Conservation (phyloP, 768 basidiomycete genomes). For the Amanita phalloides region DNA sequence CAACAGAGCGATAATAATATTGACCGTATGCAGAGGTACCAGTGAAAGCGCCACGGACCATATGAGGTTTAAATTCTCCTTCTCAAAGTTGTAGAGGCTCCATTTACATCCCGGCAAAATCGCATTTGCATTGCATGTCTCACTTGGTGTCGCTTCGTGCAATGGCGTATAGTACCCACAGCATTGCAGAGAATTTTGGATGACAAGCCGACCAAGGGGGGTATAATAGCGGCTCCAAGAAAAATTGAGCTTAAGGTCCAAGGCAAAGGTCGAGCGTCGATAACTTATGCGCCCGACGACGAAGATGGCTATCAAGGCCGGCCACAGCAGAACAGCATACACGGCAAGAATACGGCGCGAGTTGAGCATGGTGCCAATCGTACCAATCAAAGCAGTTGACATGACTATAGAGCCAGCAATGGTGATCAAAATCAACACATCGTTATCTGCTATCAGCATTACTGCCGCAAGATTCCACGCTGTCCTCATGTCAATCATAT, state of each 20-base stretch:
- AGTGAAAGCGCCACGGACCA: conserved; percentile 45
- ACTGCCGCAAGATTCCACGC: conserved; percentile 57
- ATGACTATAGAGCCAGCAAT: conserved; percentile 45
- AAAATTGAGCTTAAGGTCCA: conserved; percentile 57
- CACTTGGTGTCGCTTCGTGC: conserved; percentile 49
- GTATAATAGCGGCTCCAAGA: conserved; percentile 60
- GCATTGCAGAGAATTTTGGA: conserved; percentile 55
- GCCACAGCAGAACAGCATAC: conserved; percentile 62
- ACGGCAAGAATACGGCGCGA: conserved; percentile 58
- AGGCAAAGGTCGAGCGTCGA: conserved; percentile 45
- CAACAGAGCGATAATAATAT: conserved; percentile 48
- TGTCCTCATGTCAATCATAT: conserved; percentile 13
- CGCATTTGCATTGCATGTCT: conserved; percentile 50
- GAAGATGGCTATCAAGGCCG: conserved; percentile 43
- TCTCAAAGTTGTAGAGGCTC: conserved; percentile 44
- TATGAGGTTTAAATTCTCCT: conserved; percentile 29
- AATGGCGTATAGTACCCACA: conserved; percentile 56
- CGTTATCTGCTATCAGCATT: conserved; percentile 48
- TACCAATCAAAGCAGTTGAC: conserved; percentile 48
- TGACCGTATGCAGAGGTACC: conserved; percentile 48
- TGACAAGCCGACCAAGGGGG: conserved; percentile 35
- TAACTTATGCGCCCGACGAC: conserved; percentile 57
- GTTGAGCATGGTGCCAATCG: conserved; percentile 51
- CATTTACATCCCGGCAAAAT: conserved; percentile 61
- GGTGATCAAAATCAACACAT: conserved; percentile 44